phyloP scores from a whole-genome alignment of 2,329 filamentous ascomycete genomes.

The Aureobasidium sp. region DNA sequence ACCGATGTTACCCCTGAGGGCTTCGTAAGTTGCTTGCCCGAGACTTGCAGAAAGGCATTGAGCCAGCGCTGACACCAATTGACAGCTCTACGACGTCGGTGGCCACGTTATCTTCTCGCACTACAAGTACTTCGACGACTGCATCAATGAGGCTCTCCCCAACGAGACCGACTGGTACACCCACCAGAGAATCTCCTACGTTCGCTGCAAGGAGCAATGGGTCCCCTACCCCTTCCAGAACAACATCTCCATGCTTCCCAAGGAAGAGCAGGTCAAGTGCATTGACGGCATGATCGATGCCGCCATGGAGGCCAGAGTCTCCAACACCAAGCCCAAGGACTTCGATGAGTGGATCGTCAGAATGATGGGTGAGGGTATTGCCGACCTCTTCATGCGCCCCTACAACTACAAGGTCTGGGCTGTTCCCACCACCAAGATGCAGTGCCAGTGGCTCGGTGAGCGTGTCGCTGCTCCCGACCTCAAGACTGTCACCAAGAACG shows the following conservation, averaged over 20 bases:
- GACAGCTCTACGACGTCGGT: conserved; percentile 92
- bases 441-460: conserved; percentile 97
- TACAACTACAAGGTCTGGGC: conserved; percentile 99
- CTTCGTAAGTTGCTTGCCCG: conserved; percentile 65
- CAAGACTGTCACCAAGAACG: conserved; percentile 88
- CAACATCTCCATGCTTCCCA: conserved; percentile 97
- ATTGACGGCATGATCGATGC: conserved; percentile 96
- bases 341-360: conserved; percentile 98
- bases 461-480: conserved; percentile 94
- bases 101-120: conserved; percentile 99
- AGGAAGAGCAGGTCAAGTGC: conserved; percentile 92
- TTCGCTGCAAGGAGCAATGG: conserved; percentile 93
- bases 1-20: conserved; percentile 94
- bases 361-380: conserved; percentile 82
- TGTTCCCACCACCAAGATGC: conserved; percentile 98
- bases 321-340: conserved; percentile 86
- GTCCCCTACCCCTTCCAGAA: conserved; percentile 99
- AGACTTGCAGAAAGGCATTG: not conserved
- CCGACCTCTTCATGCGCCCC: conserved; percentile 95
- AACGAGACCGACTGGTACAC: conserved; percentile 93
- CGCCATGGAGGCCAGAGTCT: conserved; percentile 75
- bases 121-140: conserved; percentile 99
- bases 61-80: conserved; percentile 13
- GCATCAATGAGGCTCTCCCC: conserved; percentile 92
- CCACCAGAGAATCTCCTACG: conserved; percentile 98